Evolutionary conservation across 2,329 filamentous ascomycete genomes (phyloP), one percentile per base, ranked within the genome.

Genomic region (Penicillium fuscoglaucum): DNA sequence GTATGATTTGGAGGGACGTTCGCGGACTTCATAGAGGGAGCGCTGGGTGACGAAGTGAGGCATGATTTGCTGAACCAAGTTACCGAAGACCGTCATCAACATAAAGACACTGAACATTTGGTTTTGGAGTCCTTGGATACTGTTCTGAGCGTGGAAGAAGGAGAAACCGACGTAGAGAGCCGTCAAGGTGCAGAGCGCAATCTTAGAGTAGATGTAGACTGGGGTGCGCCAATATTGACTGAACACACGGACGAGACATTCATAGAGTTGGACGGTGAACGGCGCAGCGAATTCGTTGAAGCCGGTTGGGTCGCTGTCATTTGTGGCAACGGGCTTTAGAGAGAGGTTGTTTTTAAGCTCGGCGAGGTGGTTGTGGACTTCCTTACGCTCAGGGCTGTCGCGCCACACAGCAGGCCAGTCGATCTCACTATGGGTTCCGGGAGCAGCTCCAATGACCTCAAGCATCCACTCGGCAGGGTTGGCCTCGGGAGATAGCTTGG

Each of bases 101-200:
- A 95, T 90, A 83, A 96, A 96, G 65, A 96, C 89, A 73, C 87
- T 84, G 72, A 96, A 96, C 86, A 95, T 91, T 72, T 96, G 90
- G 77, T 96, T 96, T 76, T 93, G 90, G 5, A 96, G 81, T 63
- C 91, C 91, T 72, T 93, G 90, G 44, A 88, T 83, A 39, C 85
- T 87, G 78, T 91, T 89, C 43, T 85, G 82, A 1, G 90, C 88
- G 28, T 86, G 83, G 82, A 86, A 91, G 78, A 96, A 93, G 61
- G 89, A 88, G 76, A 93, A 92, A 48, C 91, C 91, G 69, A 96
- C 90, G 74, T 93, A 96, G 13, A 96, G 82, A 4, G 87, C 80
- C 63, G 82, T 82, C 17, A 87, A 75, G 26, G 83, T 77, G 70
- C 87, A 91, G 19, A 96, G 86, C 1, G 82, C 79, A 0, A 82